Base-by-base conservation (phyloP, 306 rosid genomes). In the Psophocarpus tetragonolobus region DNA sequence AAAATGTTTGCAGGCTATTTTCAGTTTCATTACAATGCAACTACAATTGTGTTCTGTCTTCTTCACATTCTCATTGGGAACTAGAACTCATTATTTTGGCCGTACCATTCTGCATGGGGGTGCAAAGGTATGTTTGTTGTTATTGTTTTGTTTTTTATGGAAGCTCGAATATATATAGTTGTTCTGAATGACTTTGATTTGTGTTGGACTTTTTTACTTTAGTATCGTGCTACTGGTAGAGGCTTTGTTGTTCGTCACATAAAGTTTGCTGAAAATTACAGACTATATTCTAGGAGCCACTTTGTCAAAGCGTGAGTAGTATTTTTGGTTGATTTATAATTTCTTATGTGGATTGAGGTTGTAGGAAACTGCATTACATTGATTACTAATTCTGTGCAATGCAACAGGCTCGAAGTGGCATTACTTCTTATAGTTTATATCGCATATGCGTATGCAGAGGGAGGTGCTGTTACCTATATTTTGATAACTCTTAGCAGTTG, bases 211-310 rank as follows among this genome's bases (percentile, higher is more conserved):
- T 65, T 71, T 86, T 76, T 29, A n/a, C 81, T 15, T 24, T 83
- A 95, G 99, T 95, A 95, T 81, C 99, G 97, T 29, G 99, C 99
- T 82, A 95, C 99, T 79, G 99, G 99, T 56, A 92, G 99, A 85
- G 99, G 99, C 47, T 92, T 92, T 73, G 98, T 95, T 79, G 98
- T 95, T 70, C 94, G 82, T 13, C 99, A 91, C 89, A 95, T 95
- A 74, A 91, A 90, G 90, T 95, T 95, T 80, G 98, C 99, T 80
- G 99, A 95, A 36, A 92, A 92, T 80, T 95, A 95, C 85, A 86
- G 98, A 84, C 91, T 92, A 45, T 95, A 92, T 82, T 95, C 97
- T 12, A 84, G 99, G 83, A 95, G 99, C 84, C 98, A 95, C 90
- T 92, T 92, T 83, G 88, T 90, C 83, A 92, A 95, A 81, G 99